Percentiles rank a stretch among this genome's conserved stretches.
These are phyloP conservation scores for Yamadazyma laniorum DNA, from an alignment of 805 yeast species.

Conservation along the genomic window DNA sequence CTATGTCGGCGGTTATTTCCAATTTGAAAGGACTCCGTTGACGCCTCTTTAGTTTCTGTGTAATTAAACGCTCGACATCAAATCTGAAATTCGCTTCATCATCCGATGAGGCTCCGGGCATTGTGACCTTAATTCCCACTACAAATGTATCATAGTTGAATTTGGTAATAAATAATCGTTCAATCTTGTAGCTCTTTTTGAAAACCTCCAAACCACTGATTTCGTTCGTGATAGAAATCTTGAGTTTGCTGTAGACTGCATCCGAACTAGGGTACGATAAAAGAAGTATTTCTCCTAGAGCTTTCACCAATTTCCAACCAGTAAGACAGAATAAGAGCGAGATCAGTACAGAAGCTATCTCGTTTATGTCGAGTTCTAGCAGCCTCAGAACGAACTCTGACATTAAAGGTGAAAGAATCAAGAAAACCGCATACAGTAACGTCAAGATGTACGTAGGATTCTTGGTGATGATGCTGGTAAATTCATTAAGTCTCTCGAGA, in stretches of 20 bases:
- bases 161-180: constrained; percentile 53
- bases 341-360: constrained; percentile 44
- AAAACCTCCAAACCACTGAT: constrained; percentile 52
- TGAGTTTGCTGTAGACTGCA: constrained; percentile 35
- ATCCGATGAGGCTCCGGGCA: constrained; percentile 71
- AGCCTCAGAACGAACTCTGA: constrained; percentile 28
- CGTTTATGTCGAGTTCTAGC: constrained; percentile 39
- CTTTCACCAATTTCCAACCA: constrained; percentile 52
- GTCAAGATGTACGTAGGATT: constrained; percentile 50
- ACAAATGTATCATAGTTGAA: constrained; percentile 61
- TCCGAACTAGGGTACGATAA: constrained; percentile 51
- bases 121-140: constrained; percentile 51
- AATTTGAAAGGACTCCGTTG: constrained; percentile 22
- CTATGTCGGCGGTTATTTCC: constrained; percentile 38
- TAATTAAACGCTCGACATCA: constrained; percentile 45
- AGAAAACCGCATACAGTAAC: constrained; percentile 38
- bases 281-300: constrained; percentile 52
- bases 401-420: constrained; percentile 41
- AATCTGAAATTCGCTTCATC: constrained; percentile 60
- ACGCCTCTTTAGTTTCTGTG: constrained; percentile 26
- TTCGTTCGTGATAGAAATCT: constrained; percentile 39
- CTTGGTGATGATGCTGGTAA: constrained; percentile 18
- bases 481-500: constrained; percentile 12
- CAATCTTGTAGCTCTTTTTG: constrained; percentile 48
- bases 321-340: constrained; percentile 45